phyloP scores from a whole-genome alignment of 1,139 yeast genomes.

The Yamadazyma triangularis region DNA sequence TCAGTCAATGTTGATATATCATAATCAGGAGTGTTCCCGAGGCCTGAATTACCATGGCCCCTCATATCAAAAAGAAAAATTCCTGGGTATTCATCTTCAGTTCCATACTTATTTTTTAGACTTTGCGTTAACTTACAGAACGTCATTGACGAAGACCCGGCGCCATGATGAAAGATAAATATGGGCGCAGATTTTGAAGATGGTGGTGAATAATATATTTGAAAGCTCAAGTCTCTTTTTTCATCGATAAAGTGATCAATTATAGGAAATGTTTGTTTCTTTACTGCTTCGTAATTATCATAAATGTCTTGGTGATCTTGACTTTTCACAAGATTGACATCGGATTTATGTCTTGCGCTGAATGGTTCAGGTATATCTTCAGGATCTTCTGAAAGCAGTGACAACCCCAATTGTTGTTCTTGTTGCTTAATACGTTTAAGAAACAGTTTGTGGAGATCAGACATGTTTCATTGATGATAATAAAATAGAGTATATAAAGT shows the following conservation, averaged over 20 bases:
- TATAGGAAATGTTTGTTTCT: conserved; percentile 9
- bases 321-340: too few species aligned
- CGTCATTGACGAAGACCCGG: conserved; percentile 83
- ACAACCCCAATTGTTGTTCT: conserved; percentile 34
- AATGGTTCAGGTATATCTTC: conserved; percentile 9
- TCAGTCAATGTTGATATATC: conserved; percentile 47
- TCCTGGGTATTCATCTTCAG: conserved; percentile 42
- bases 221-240: conserved; percentile 21
- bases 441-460: conserved; percentile 39
- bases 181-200: conserved; percentile 40
- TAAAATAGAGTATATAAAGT: too few species aligned
- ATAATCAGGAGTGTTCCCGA: conserved; percentile 27
- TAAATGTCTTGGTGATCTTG: conserved; percentile 18
- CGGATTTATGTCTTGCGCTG: neutral
- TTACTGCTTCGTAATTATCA: conserved; percentile 5
- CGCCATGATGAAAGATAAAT: conserved; percentile 86
- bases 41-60: conserved; percentile 63
- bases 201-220: conserved; percentile 62
- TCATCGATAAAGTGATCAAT: conserved; percentile 10
- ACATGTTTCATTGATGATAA: conserved; percentile 37
- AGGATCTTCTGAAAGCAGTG: conserved; percentile 25
- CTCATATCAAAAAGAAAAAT: conserved; percentile 71
- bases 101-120: conserved; percentile 15
- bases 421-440: conserved; percentile 35
- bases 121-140: conserved; percentile 52